Evolutionary conservation across 768 basidiomycete species (phyloP), one percentile per base, ranked within the genome.

Genomic region (Lentinula detonsa): DNA sequence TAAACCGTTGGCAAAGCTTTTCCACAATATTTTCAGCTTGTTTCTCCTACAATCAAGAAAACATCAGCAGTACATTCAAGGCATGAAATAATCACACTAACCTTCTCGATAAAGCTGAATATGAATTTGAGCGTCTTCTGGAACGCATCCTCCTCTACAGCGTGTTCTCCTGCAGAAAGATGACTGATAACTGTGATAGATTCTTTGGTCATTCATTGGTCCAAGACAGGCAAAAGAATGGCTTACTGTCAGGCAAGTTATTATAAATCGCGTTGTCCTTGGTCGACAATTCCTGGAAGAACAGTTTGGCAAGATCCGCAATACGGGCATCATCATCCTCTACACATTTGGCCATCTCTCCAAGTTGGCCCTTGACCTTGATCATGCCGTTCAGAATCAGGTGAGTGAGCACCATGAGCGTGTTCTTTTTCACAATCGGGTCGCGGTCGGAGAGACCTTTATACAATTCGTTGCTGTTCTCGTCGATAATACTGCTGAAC

Each of bases 211-310:
- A 55, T 63, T 61, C 50, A 16, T 49, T 35, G 33, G 16, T 51
- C 2, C 54, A 39, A 4, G 53, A 50, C 18, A 57, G 16, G 43
- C 23, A 45, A 11, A 35, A 42, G 5, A 33, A 40, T 4, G 10
- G 61, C 86, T 37, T 67, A 91, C 92, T 91, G 75, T 99, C 97
- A 2, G 95, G 97, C 67, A 99, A 74, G 72, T 99, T 99, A 74
- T 98, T 98, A 71, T 98, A 98, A 61, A 99, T 95, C 6, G 95
- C 97, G 71, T 99, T 99, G 67, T 98, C 97, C 75, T 98, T 99
- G 31, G 93, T 95, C 37, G 93, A 89, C 57, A 99, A 75, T 70
- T 98, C 95, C 21, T 85, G 90, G 79, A 99, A 99, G 85, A 99
- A 99, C 54, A 99, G 71, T 73, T 95, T 96, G n/a, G 97, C 96